These are phyloP conservation scores for Yamadazyma ubonensis DNA, from an alignment of 805 yeast species.

Conservation along the genomic window DNA sequence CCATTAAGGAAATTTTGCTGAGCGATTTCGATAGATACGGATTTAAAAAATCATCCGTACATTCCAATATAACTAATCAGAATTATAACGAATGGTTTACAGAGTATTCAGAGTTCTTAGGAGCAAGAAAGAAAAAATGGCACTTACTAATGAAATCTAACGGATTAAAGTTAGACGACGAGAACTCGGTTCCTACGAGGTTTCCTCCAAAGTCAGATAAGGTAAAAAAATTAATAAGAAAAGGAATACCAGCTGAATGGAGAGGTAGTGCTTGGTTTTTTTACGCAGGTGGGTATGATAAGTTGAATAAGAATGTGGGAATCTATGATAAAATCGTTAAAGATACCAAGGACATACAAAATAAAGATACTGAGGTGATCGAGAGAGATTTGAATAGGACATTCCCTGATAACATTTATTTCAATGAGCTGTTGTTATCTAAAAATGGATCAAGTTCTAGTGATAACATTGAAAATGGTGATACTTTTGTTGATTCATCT, in stretches of 20 bases:
- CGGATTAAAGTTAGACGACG: conserved; percentile 53
- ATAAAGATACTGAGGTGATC: conserved; percentile 84
- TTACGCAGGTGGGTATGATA: conserved; percentile 83
- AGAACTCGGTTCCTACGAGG: conserved; percentile 45
- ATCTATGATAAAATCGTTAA: conserved; percentile 67
- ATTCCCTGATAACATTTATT: conserved; percentile 88
- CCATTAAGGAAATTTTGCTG: conserved; percentile 14
- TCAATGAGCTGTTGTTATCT: conserved; percentile 41
- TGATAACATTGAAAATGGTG: conserved; percentile 13
- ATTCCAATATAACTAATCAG: conserved; percentile 42
- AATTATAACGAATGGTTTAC: conserved; percentile 77
- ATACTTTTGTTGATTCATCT: conserved; percentile 47
- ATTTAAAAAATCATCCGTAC: conserved; percentile 64
- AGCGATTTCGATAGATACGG: conserved; percentile 73
- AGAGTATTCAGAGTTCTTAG: conserved; percentile 60
- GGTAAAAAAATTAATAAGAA: conserved; percentile 75
- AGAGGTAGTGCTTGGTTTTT: conserved; percentile 96
- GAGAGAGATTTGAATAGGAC: conserved; percentile 93
- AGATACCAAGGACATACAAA: conserved; percentile 53
- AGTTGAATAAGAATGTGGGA: conserved; percentile 65
- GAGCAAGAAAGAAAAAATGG: conserved; percentile 79
- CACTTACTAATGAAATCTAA: conserved; percentile 57
- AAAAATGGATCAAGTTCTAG: neutral
- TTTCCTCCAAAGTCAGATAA: conserved; percentile 81
- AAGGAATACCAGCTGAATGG: conserved; percentile 97